Percentiles rank a stretch among this genome's conserved stretches.
These are phyloP conservation scores for Teunomyces cretensis DNA, from an alignment of 805 yeast species.

Conservation along the genomic window DNA sequence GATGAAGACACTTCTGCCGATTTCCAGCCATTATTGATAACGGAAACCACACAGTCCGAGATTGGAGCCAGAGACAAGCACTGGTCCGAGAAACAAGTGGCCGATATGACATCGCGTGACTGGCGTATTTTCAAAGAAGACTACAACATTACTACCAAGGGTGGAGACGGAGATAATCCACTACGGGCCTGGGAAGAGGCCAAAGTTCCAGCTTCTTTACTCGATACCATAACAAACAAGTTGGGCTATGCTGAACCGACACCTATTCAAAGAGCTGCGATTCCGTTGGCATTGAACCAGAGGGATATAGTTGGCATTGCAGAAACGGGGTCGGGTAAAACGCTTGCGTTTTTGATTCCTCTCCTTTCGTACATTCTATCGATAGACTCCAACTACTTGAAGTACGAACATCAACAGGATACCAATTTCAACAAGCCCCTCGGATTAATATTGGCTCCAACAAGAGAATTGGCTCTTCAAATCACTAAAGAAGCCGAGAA, in stretches of 20 bases:
- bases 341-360: conserved; percentile 80
- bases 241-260: conserved; percentile 69
- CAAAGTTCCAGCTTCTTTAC: conserved; percentile 37
- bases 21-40: conserved; percentile 41
- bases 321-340: conserved; percentile 95
- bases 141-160: conserved; percentile 59
- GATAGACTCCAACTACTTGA: conserved; percentile 32
- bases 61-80: conserved; percentile 26
- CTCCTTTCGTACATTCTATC: conserved; percentile 51
- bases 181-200: conserved; percentile 75
- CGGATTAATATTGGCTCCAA: conserved; percentile 81
- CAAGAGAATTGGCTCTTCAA: conserved; percentile 91
- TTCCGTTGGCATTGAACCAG: conserved; percentile 62
- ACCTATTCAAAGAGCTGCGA: conserved; percentile 86
- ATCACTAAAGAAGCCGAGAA: conserved; percentile 66
- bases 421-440: conserved; percentile 63
- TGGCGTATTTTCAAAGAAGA: conserved; percentile 89
- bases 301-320: conserved; percentile 87
- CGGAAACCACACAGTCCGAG: conserved; percentile 2
- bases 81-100: conserved; percentile 70
- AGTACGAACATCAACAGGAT: conserved; percentile 44
- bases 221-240: conserved; percentile 30
- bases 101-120: conserved; percentile 75
- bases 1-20: conserved; percentile 61
- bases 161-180: conserved; percentile 51